Percentiles rank a stretch among this genome's conserved stretches.
phyloP scores from a whole-genome alignment of 129 eudicot genomes.

The Pulicaria dysenterica region DNA sequence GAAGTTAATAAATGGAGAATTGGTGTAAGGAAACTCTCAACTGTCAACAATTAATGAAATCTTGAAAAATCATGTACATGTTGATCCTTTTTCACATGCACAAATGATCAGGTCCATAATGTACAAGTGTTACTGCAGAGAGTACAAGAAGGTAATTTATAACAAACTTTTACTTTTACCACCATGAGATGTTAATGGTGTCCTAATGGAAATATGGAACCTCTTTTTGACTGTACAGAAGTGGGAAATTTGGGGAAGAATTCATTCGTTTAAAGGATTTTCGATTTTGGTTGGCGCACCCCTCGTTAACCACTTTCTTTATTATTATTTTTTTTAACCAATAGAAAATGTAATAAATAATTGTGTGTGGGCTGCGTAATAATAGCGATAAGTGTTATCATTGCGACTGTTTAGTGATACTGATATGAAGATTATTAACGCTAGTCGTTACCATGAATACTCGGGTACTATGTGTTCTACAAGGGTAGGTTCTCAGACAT shows the following conservation, averaged over 20 bases:
- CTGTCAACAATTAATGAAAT: slow-evolving; percentile 39
- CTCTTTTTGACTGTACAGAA: background rate
- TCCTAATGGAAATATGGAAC: background rate
- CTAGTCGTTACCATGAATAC: too few species aligned
- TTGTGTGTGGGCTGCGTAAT: too few species aligned
- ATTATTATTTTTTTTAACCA: too few species aligned
- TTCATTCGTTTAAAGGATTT: too few species aligned
- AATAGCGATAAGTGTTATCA: too few species aligned
- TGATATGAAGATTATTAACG: background rate
- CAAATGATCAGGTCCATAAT: slow-evolving; percentile 22
- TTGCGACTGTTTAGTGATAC: too few species aligned
- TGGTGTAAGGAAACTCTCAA: slow-evolving; percentile 40
- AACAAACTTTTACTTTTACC: background rate
- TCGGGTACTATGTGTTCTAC: too few species aligned
- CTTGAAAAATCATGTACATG: slow-evolving; percentile 35
- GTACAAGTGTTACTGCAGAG: slow-evolving; percentile 14
- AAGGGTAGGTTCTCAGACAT: too few species aligned
- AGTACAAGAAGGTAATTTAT: slow-evolving; percentile 7
- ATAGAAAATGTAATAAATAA: too few species aligned
- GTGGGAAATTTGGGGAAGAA: background rate
- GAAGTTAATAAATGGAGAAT: slow-evolving; percentile 40
- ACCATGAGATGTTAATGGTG: background rate
- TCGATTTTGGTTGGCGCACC: too few species aligned
- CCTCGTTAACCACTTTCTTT: too few species aligned
- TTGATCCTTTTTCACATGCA: slow-evolving; percentile 35